phyloP scores from a whole-genome alignment of 2,329 filamentous ascomycete genomes.

The Pyrenochaeta sp. region DNA sequence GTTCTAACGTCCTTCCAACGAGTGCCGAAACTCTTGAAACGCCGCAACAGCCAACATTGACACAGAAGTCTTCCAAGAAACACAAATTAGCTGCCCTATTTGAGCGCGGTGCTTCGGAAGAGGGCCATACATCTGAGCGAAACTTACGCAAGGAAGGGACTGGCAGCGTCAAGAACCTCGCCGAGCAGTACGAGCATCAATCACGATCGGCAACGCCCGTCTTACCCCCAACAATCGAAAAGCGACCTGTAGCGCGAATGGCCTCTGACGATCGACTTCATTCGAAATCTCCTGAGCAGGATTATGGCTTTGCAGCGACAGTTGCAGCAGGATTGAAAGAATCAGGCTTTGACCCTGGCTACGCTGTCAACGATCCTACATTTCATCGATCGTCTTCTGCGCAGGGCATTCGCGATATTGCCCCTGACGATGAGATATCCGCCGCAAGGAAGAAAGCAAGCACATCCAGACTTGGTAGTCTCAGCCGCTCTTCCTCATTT shows the following conservation, averaged over 20 bases:
- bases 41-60: conserved; percentile 28
- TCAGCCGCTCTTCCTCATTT: conserved; percentile 42
- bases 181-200: conserved; percentile 33
- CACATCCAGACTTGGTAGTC: conserved; percentile 40
- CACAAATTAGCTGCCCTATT: conserved; percentile 46
- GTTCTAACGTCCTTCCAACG: conserved; percentile 1
- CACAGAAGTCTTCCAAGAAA: conserved; percentile 51
- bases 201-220: conserved; percentile 30
- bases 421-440: conserved; percentile 44
- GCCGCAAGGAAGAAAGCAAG: conserved; percentile 39
- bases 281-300: conserved; percentile 39
- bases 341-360: conserved; percentile 56
- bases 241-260: conserved; percentile 22
- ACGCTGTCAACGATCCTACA: conserved; percentile 54
- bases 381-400: conserved; percentile 45
- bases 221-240: conserved; percentile 20
- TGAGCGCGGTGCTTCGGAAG: conserved; percentile 34
- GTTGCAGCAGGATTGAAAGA: conserved; percentile 57
- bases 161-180: conserved; percentile 34
- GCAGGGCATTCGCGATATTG: conserved; percentile 34
- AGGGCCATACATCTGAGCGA: conserved; percentile 10
- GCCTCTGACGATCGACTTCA: conserved; percentile 23
- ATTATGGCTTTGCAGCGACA: conserved; percentile 59
- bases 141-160: conserved; percentile 21
- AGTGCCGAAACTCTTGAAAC: conserved; percentile 19